Percentiles rank a stretch among this genome's conserved stretches.
phyloP scores from a whole-genome alignment of 2,329 filamentous ascomycete genomes.

The Cercospora sesami region DNA sequence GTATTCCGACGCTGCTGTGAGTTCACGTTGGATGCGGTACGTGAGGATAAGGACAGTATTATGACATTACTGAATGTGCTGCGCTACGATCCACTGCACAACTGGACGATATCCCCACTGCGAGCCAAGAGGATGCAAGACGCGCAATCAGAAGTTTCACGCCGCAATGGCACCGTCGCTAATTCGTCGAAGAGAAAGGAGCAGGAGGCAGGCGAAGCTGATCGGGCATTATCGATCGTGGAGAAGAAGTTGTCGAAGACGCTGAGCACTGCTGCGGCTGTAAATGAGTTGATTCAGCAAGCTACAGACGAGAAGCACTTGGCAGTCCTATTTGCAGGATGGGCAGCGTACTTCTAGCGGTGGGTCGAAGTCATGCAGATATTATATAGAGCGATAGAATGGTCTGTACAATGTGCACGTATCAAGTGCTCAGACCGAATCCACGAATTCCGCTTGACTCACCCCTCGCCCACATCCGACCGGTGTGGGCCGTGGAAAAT shows the following conservation, averaged over 20 bases:
- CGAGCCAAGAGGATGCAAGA: constrained; percentile 68
- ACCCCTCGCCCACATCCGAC: not conserved
- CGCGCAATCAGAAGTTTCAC: constrained; percentile 50
- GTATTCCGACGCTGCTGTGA: constrained; percentile 98
- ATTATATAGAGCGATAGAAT: not conserved
- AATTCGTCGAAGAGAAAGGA: constrained; percentile 40
- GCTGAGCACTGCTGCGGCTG: constrained; percentile 88
- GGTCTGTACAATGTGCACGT: not conserved
- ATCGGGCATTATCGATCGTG: constrained; percentile 87
- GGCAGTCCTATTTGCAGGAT: constrained; percentile 71
- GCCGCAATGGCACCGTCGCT: constrained; percentile 22
- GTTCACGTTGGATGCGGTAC: constrained; percentile 89
- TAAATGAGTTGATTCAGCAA: constrained; percentile 95
- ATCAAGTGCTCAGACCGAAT: not conserved
- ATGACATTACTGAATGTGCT: constrained; percentile 98
- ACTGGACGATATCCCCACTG: constrained; percentile 81
- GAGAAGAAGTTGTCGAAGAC: constrained; percentile 95
- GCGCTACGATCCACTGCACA: constrained; percentile 96
- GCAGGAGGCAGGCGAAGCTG: constrained; percentile 74
- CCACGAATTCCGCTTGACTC: not conserved
- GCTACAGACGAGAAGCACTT: constrained; percentile 91
- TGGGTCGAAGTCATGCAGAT: not conserved
- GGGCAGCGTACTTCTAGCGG: constrained; percentile 35
- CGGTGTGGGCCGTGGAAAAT: not conserved
- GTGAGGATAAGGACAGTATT: constrained; percentile 94